Conservation (phyloP, 345 rosid genomes). For the Bruguiera gymnorhiza region DNA sequence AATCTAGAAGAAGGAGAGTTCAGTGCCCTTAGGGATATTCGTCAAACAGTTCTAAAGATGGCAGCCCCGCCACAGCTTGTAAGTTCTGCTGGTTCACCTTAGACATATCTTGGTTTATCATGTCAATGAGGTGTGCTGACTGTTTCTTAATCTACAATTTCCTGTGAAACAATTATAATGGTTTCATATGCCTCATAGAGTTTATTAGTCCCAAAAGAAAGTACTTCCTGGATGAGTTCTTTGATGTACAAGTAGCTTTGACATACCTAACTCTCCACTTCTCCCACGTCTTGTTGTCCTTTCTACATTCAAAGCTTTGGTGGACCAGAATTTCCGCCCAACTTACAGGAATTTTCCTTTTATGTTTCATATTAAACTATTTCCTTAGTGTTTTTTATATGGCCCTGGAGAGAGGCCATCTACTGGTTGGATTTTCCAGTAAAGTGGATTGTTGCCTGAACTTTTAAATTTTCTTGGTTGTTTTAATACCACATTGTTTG, state of each 20-base stretch:
- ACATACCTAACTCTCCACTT: neutral
- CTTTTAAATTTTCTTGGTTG: constrained; percentile 1
- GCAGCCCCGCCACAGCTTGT: constrained; percentile 75
- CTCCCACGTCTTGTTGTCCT: neutral
- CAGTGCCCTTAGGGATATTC: constrained; percentile 63
- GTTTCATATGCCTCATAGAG: neutral
- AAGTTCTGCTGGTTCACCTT: constrained; percentile 18
- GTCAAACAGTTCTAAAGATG: constrained; percentile 65
- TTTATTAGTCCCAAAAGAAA: neutral
- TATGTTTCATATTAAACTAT: neutral
- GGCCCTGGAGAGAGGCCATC: neutral
- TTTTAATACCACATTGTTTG: neutral
- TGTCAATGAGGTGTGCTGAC: neutral
- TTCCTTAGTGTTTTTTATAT: constrained; percentile 5
- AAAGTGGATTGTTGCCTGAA: neutral
- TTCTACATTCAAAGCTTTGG: neutral
- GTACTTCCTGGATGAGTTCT: neutral
- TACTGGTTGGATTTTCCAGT: neutral
- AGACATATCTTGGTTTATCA: too few relatives aligned
- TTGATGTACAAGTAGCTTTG: neutral
- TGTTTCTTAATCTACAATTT: constrained; percentile 3
- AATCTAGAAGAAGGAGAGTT: constrained; percentile 57
- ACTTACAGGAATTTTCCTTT: neutral
- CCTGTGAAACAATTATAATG: neutral
- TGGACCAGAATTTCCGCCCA: neutral